phyloP scores from a whole-genome alignment of 345 rosid species.

The Punica granatum region DNA sequence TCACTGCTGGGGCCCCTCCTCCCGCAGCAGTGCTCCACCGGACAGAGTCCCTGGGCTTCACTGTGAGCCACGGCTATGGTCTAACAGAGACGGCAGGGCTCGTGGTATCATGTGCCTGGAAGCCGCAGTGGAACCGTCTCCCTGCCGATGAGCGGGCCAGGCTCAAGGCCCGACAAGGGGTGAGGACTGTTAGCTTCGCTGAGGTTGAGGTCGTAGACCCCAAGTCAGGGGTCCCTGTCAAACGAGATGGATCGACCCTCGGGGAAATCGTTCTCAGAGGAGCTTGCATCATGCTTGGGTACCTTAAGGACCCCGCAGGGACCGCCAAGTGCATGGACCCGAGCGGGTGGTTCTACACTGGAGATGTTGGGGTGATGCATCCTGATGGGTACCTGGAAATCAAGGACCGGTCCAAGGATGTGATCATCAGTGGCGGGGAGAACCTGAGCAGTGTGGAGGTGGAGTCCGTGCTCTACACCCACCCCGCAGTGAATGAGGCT shows the following conservation, averaged over 20 bases:
- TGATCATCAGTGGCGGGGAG: constrained; percentile 16
- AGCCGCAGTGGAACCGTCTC: constrained; percentile 8
- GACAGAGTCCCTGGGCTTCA: constrained; percentile 9
- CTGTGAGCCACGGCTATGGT: constrained; percentile 5
- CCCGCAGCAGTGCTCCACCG: constrained; percentile 1
- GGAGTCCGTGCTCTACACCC: constrained; percentile 8
- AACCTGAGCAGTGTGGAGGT: constrained; percentile 15
- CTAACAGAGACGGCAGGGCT: constrained; percentile 3
- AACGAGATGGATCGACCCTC: not conserved
- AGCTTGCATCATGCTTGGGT: constrained; percentile 9
- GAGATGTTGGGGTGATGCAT: constrained; percentile 13
- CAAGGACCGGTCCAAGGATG: constrained; percentile 18
- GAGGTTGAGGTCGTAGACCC: constrained; percentile 6
- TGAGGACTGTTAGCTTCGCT: not conserved
- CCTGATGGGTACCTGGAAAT: constrained; percentile 14
- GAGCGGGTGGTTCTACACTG: constrained; percentile 6
- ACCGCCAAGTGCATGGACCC: constrained; percentile 5
- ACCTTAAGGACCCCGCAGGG: constrained; percentile 10
- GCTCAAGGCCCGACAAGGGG: constrained; percentile 11
- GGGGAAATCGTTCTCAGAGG: constrained; percentile 15
- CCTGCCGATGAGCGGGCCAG: not conserved
- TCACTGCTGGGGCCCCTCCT: constrained; percentile 9
- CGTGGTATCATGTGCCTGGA: constrained; percentile 4
- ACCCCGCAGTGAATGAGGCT: constrained; percentile 13
- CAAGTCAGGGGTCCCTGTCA: constrained; percentile 1